Conservation (phyloP, 208 protist species). For the Acanthamoeba healyi region DNA sequence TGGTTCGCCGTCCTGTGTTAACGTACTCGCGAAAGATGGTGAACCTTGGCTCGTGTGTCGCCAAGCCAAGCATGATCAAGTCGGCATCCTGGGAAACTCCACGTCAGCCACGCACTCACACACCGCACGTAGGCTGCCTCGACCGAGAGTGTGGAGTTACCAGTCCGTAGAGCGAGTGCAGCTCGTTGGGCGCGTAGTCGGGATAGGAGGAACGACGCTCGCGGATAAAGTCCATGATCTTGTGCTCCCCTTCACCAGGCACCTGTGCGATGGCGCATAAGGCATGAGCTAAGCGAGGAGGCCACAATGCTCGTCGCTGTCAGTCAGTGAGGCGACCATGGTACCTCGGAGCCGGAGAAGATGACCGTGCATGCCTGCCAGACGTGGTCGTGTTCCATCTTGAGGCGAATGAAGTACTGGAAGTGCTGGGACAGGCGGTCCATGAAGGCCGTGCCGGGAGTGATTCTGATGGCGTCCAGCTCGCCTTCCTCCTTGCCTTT, state of each 20-base stretch:
- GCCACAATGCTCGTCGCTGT: too few species aligned
- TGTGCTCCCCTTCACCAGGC: slow-evolving; percentile 83
- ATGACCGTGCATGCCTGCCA: slow-evolving; percentile 28
- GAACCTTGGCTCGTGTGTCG: slow-evolving; percentile 92
- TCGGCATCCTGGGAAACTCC: slow-evolving; percentile 96
- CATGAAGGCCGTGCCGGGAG: slow-evolving; percentile 57
- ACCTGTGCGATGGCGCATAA: neutral
- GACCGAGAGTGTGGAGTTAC: neutral
- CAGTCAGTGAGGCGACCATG: neutral
- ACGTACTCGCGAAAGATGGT: slow-evolving; percentile 90
- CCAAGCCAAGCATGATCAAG: slow-evolving; percentile 97
- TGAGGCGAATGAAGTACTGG: slow-evolving; percentile 31
- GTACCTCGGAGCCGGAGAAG: slow-evolving; percentile 22
- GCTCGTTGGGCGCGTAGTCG: slow-evolving; percentile 15
- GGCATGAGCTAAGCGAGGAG: too few species aligned
- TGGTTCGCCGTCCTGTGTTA: neutral
- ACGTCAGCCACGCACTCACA: too few species aligned
- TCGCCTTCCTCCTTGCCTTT: neutral
- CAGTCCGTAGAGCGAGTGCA: slow-evolving; percentile 38
- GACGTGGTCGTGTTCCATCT: slow-evolving; percentile 28
- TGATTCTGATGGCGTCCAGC: slow-evolving; percentile 39
- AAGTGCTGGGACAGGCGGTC: neutral
- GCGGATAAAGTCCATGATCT: slow-evolving; percentile 84
- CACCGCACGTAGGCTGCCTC: neutral
- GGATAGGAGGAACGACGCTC: neutral